These are phyloP conservation scores for Paraphoma sp. DNA, from an alignment of 2,329 filamentous ascomycete species.

Conservation along the genomic window DNA sequence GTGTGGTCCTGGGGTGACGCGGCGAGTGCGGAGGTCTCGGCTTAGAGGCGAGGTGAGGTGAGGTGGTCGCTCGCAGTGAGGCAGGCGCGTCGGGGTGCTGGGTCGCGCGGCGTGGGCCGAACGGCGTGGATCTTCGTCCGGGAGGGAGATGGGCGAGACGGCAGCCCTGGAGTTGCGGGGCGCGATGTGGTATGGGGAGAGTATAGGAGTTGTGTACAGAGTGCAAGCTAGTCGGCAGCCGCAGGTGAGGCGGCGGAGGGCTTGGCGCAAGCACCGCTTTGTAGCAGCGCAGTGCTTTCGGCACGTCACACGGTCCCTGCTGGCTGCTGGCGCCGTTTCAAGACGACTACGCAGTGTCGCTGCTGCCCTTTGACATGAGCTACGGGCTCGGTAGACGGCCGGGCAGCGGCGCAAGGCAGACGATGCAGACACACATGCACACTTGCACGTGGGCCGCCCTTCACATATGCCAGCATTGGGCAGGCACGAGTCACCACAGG, in stretches of 20 bases:
- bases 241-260: conserved; percentile 15
- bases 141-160: conserved; percentile 28
- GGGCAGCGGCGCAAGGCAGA: background rate
- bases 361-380: no score
- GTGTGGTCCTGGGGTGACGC: conserved; percentile 33
- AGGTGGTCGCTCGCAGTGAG: conserved; percentile 4
- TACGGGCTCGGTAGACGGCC: background rate
- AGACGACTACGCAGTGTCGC: background rate
- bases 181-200: conserved; percentile 33
- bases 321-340: background rate
- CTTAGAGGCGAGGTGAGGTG: conserved; percentile 22
- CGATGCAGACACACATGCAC: background rate
- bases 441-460: background rate
- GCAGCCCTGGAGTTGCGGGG: conserved; percentile 37
- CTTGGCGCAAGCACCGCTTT: conserved; percentile 27
- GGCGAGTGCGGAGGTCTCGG: conserved; percentile 42
- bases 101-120: conserved; percentile 30
- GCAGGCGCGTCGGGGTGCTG: conserved; percentile 25
- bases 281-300: conserved; percentile 7
- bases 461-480: background rate
- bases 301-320: conserved; percentile 4
- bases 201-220: conserved; percentile 28
- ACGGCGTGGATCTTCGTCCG: conserved; percentile 30
- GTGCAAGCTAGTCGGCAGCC: conserved; percentile 13
- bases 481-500: background rate